phyloP scores from a whole-genome alignment of 768 basidiomycete genomes.

The Hypholoma sublateritium region DNA sequence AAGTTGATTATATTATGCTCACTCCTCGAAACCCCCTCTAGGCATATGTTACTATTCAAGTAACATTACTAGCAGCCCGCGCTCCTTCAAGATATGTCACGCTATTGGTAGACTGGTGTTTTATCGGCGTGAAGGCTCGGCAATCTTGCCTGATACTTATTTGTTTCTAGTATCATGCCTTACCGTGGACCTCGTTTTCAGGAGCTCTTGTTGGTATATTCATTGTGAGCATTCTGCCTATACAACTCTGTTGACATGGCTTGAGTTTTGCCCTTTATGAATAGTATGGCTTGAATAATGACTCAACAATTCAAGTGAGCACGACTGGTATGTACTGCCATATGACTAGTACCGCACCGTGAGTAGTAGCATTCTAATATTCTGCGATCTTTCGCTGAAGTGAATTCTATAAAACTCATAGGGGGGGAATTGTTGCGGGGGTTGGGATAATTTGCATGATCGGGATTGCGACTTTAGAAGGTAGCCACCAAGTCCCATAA shows the following conservation, averaged over 20 bases:
- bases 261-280: background rate
- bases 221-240: background rate
- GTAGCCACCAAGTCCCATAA: background rate
- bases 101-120: background rate
- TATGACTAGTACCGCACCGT: background rate
- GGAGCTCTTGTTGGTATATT: background rate
- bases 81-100: no score
- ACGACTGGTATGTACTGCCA: constrained; percentile 3
- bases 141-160: background rate
- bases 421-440: background rate
- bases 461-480: background rate
- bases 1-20: background rate
- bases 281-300: background rate
- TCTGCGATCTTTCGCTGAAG: no score
- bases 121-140: background rate
- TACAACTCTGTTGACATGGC: no score
- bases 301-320: background rate
- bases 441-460: background rate
- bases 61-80: no score
- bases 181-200: background rate
- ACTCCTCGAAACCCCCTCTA: background rate
- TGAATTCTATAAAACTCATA: background rate
- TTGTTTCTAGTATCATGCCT: background rate
- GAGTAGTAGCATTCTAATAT: background rate
- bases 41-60: background rate